A percentile compares a stretch with the other conserved stretches of the same genome.
phyloP scores from a whole-genome alignment of 768 basidiomycete genomes.

The Neoboletus brunneissimus region DNA sequence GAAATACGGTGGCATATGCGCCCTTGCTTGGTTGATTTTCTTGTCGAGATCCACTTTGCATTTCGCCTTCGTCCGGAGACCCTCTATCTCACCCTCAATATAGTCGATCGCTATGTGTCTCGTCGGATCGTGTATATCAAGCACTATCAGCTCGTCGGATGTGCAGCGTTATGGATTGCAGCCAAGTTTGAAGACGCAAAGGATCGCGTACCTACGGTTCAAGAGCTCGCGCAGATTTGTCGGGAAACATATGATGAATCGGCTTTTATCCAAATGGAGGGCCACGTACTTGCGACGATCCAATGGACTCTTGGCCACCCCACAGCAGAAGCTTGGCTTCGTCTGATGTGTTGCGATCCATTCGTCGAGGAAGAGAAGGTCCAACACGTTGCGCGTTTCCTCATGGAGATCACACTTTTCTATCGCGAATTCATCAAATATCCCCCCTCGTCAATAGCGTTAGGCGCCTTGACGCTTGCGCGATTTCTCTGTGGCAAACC shows the following conservation, averaged over 20 bases:
- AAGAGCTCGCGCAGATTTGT: constrained; percentile 93
- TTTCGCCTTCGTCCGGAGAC: constrained; percentile 98
- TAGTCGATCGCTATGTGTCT: constrained; percentile 98
- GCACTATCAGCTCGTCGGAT: constrained; percentile 98
- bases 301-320: constrained; percentile 97
- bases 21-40: constrained; percentile 95
- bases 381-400: constrained; percentile 92
- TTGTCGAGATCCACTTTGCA: constrained; percentile 97
- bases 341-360: constrained; percentile 74
- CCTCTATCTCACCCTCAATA: constrained; percentile 96
- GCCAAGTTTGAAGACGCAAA: constrained; percentile 99
- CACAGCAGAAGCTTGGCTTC: constrained; percentile 96
- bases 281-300: constrained; percentile 93
- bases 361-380: constrained; percentile 83
- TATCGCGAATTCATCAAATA: constrained; percentile 92
- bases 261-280: constrained; percentile 99
- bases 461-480: constrained; percentile 86
- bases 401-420: constrained; percentile 99
- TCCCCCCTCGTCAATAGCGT: constrained; percentile 81
- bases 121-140: constrained; percentile 98
- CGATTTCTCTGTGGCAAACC: constrained; percentile 82
- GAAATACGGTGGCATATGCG: constrained; percentile 99
- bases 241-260: constrained; percentile 96
- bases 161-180: constrained; percentile 98
- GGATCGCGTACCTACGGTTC: constrained; percentile 94